Conservation (phyloP, 78 protist species). For the Bodo saltans region DNA sequence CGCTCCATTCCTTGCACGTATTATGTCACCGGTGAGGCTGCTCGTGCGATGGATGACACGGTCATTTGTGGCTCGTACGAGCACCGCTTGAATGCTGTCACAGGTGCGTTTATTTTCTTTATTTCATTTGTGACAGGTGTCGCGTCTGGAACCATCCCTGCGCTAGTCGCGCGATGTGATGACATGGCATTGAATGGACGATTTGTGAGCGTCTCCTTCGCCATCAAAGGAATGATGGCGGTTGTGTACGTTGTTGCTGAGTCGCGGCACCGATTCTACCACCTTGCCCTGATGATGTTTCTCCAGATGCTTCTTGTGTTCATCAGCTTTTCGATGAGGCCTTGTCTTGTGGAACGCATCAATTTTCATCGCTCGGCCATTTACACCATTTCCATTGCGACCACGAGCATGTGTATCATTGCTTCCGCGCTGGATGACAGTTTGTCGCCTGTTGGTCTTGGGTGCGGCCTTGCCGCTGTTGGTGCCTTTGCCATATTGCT, state of each 20-base stretch:
- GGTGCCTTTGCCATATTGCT: not conserved
- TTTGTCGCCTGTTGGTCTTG: not conserved
- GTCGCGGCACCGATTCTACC: not conserved
- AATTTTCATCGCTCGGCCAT: not conserved
- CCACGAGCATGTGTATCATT: not conserved
- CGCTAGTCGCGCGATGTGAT: not conserved
- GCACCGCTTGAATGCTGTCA: not conserved
- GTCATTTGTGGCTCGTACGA: not conserved
- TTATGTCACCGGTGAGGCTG: conserved; percentile 3
- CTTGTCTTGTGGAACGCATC: conserved; percentile 3
- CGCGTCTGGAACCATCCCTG: not conserved
- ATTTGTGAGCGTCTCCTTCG: not conserved
- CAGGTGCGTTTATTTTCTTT: not conserved
- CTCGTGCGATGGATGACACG: not conserved
- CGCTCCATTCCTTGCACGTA: not conserved
- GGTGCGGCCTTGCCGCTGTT: not conserved
- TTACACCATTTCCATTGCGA: not conserved
- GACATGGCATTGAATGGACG: conserved; percentile 2
- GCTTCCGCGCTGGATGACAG: not conserved
- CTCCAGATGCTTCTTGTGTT: not conserved
- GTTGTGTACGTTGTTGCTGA: not conserved
- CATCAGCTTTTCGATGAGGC: not conserved
- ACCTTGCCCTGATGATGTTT: not conserved
- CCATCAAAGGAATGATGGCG: not conserved
- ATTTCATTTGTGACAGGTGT: not conserved